These are phyloP conservation scores for Fusarium sp. DNA, from an alignment of 2,329 filamentous ascomycete genomes.

Conservation along the genomic window DNA sequence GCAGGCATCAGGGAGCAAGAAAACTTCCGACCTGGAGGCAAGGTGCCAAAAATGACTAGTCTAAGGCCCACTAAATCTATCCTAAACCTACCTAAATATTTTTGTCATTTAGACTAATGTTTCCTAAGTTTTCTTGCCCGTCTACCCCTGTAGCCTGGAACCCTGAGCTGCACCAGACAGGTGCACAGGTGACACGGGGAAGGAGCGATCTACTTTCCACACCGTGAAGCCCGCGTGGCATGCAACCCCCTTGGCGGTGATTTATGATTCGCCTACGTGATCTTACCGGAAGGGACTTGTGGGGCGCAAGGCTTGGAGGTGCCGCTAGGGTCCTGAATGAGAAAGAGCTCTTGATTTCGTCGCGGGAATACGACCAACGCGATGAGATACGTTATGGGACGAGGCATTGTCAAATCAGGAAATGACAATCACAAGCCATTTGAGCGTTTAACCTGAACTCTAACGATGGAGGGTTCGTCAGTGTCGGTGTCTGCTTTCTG, in stretches of 20 bases:
- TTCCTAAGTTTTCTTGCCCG: neutral
- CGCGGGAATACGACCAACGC: conserved; percentile 24
- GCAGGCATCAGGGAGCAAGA: neutral
- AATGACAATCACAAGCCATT: neutral
- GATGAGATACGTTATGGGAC: neutral
- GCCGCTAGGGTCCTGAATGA: conserved; percentile 12
- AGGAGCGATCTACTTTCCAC: conserved; percentile 28
- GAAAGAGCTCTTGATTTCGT: neutral
- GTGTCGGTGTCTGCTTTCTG: neutral
- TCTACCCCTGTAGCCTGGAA: neutral
- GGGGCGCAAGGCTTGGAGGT: conserved; percentile 28
- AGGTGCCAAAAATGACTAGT: neutral
- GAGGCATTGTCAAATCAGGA: neutral
- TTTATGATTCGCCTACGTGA: neutral
- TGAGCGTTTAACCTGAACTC: neutral
- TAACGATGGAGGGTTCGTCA: neutral
- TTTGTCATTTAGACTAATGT: accelerated
- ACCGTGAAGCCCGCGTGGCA: conserved; percentile 19
- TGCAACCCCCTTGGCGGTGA: neutral
- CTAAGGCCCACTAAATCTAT: accelerated
- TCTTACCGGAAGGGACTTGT: neutral
- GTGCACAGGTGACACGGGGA: conserved; percentile 31
- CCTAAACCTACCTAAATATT: accelerated
- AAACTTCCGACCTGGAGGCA: neutral
- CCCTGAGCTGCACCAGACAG: neutral